Evolutionary conservation across 169 alveolate genomes (phyloP), one percentile per base, ranked within the genome.

Genomic region (Cryptosporidium tyzzeri): DNA sequence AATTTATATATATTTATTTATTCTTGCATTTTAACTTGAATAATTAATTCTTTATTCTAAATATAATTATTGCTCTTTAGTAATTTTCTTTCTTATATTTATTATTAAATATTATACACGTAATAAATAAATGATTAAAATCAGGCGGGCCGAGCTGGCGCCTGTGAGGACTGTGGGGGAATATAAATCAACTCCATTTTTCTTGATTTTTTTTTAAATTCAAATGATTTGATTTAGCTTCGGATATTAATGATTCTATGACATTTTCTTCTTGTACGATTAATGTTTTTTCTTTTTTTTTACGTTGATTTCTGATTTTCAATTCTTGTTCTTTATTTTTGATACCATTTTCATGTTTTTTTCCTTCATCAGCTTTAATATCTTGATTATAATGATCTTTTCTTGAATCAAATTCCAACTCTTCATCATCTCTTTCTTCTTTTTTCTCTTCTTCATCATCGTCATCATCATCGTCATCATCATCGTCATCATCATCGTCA

Each of bases 191-290:
- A 35, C 2, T 53, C 86, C 70, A 73, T 51, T 73, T 73, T 6
- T 73, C 86, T 26, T 55, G 69, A 10, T 51, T 51, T 33, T 33
- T 73, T 33, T 21, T 73, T 29, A 26, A 55, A 33, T 23, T 73
- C 18, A 73, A 55, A 23, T 55, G 16, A 51, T 73, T 73, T 31
- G 16, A 44, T 55, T 41, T 51, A 2, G 86, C 7, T 73, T 73
- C 86, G 2, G 71, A 73, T 48, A 73, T 73, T 14, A 73, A 41
- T 14, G 86, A 73, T 18, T 73, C 70, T 10, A 73, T 55, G 2
- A 51, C 86, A 39, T 73, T 53, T n/a, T 73, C 70, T 33, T 73
- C 86, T 73, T 58, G 44, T 12, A 73, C 86, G 10, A 73, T 73
- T 41, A 18, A 7, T 2, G 58, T 70, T 51, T 65, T 65, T 9